Percentiles rank a stretch among this genome's conserved stretches.
Conservation (phyloP, 768 basidiomycete species). For the Clitopilus hobsonii region DNA sequence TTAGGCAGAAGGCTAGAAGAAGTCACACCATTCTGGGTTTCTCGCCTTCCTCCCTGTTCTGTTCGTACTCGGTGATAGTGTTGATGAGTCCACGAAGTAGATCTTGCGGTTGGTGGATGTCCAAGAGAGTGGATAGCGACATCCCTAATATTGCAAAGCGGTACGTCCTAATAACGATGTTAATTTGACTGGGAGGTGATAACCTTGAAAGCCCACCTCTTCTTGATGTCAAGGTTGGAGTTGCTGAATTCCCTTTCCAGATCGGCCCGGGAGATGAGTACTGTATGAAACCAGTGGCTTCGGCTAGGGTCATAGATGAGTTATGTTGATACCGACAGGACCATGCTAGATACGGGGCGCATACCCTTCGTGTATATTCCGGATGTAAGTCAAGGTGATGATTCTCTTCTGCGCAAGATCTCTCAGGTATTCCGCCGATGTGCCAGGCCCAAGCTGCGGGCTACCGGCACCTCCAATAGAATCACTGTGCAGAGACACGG, state of each 20-base stretch:
- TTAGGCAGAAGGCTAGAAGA: neutral
- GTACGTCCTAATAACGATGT: conserved; percentile 50
- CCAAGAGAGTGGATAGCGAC: conserved; percentile 78
- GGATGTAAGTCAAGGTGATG: conserved; percentile 78
- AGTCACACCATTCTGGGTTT: conserved; percentile 66
- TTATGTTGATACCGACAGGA: conserved; percentile 2
- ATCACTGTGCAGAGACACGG: conserved; percentile 59
- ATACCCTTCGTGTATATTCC: conserved; percentile 83
- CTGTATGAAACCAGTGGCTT: conserved; percentile 86
- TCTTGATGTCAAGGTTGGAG: conserved; percentile 71
- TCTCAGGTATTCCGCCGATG: conserved; percentile 73
- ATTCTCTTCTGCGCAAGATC: conserved; percentile 82
- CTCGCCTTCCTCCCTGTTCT: conserved; percentile 67
- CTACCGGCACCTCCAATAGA: conserved; percentile 30
- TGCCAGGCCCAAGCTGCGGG: conserved; percentile 53
- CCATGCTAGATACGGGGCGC: conserved; percentile 20
- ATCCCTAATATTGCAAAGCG: conserved; percentile 84
- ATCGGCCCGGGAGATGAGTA: conserved; percentile 70
- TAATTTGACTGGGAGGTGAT: conserved; percentile 4
- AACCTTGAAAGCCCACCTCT: conserved; percentile 44
- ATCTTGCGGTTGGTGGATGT: conserved; percentile 77
- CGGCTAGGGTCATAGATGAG: conserved; percentile 37
- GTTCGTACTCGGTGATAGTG: conserved; percentile 74
- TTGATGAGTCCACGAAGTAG: conserved; percentile 71
- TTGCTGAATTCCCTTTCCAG: conserved; percentile 76